A percentile compares a stretch with the other conserved stretches of the same genome.
These are phyloP conservation scores for Houttuynia cordata DNA, from an alignment of 164 flowering plant genomes.

Conservation along the genomic window DNA sequence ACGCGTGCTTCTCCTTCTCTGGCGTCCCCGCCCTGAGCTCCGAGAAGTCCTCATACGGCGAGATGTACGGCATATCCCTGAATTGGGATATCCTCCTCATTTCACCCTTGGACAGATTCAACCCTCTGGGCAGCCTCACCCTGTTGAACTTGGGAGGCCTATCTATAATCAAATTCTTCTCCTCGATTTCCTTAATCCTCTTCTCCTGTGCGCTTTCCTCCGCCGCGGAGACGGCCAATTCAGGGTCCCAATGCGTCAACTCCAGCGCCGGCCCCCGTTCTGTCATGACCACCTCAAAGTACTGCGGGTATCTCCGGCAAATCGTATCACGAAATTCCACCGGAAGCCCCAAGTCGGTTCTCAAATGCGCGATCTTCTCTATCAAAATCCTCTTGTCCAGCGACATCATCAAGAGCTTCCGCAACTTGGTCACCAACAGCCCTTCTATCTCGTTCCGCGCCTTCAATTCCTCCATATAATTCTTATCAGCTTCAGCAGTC, in stretches of 20 bases:
- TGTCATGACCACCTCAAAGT: constrained; percentile 65
- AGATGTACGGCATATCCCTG: constrained; percentile 68
- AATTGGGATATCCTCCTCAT: constrained; percentile 56
- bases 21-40: constrained; percentile 47
- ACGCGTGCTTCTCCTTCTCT: constrained; percentile 86
- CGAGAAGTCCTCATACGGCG: constrained; percentile 81
- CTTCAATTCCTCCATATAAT: constrained; percentile 77
- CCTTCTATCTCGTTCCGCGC: constrained; percentile 75
- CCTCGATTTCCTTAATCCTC: constrained; percentile 38
- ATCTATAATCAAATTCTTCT: constrained; percentile 71
- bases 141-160: constrained; percentile 73
- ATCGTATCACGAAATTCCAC: constrained; percentile 66
- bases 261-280: constrained; percentile 74
- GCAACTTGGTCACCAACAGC: constrained; percentile 51
- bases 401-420: constrained; percentile 95
- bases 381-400: constrained; percentile 66
- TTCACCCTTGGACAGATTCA: constrained; percentile 70
- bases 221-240: constrained; percentile 80
- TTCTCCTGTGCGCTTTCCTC: constrained; percentile 67
- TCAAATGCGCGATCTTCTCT: constrained; percentile 81
- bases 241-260: constrained; percentile 90
- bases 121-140: constrained; percentile 77
- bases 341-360: constrained; percentile 77
- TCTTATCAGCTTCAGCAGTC: constrained; percentile 77
- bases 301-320: constrained; percentile 76